phyloP scores from a whole-genome alignment of 441 rosid species.

The Corymbia calophylla region DNA sequence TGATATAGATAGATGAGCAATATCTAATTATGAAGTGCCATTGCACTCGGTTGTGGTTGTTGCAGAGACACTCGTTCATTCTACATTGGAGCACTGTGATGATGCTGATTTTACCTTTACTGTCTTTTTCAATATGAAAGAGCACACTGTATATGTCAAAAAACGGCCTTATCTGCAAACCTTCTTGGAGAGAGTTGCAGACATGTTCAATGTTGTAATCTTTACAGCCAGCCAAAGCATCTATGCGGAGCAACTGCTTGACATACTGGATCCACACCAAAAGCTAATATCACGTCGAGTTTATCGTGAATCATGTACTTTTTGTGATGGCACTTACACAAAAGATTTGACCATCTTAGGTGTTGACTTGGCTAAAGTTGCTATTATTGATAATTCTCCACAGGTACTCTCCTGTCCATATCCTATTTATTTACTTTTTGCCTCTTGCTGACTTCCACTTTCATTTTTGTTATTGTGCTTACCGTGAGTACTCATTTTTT shows the following conservation, averaged over 20 bases:
- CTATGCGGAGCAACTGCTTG: slow-evolving; percentile 81
- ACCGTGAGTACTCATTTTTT: background rate
- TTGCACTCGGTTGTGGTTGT: background rate
- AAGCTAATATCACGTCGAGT: slow-evolving; percentile 64
- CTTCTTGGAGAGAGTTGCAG: slow-evolving; percentile 89
- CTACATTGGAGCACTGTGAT: slow-evolving; percentile 71
- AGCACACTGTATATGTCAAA: slow-evolving; percentile 78
- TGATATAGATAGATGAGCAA: background rate
- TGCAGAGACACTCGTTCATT: slow-evolving; percentile 95
- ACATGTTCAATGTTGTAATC: slow-evolving; percentile 78
- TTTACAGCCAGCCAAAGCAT: slow-evolving; percentile 97
- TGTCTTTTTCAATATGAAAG: slow-evolving; percentile 85
- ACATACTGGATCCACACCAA: slow-evolving; percentile 72
- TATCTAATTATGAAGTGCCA: background rate
- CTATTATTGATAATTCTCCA: slow-evolving; percentile 92
- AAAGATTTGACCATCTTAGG: slow-evolving; percentile 93
- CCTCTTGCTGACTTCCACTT: background rate
- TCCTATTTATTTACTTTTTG: background rate
- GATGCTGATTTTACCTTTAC: slow-evolving; percentile 80
- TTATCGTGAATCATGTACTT: slow-evolving; percentile 88
- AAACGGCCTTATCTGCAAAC: slow-evolving; percentile 73
- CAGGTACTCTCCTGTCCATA: slow-evolving; percentile 48
- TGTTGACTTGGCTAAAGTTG: slow-evolving; percentile 92
- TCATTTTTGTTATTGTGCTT: background rate
- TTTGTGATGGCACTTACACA: slow-evolving; percentile 80